phyloP scores from a whole-genome alignment of 441 rosid genomes.

The Euphorbia corollata region DNA sequence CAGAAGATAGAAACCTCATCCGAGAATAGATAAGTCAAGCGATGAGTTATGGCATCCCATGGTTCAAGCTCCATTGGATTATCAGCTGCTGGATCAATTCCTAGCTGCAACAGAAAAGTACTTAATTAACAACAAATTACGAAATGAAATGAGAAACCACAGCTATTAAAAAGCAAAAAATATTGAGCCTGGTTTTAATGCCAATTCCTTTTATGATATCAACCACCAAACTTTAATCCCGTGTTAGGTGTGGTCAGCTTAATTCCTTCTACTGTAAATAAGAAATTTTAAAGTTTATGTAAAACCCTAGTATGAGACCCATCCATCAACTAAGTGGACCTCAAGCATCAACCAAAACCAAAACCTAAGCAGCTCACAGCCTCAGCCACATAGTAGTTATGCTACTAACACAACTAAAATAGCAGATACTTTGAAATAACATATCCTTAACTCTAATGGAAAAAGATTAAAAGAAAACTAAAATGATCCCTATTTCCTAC shows the following conservation, averaged over 20 bases:
- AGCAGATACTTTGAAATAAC: not conserved
- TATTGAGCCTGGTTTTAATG: too few species aligned
- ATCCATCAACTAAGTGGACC: not conserved
- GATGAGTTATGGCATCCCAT: constrained; percentile 49
- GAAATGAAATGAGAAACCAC: not conserved
- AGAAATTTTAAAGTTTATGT: not conserved
- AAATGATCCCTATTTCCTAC: not conserved
- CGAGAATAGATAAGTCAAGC: constrained; percentile 53
- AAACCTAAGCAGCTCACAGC: not conserved
- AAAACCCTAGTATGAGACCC: not conserved
- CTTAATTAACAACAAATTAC: constrained; percentile 13
- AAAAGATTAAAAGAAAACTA: not conserved
- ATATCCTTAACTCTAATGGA: not conserved
- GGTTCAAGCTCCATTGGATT: constrained; percentile 55
- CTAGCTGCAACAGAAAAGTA: constrained; percentile 51
- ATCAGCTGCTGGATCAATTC: constrained; percentile 38
- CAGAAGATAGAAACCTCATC: constrained; percentile 55
- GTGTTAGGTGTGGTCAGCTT: too few species aligned
- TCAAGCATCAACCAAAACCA: not conserved
- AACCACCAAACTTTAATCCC: too few species aligned
- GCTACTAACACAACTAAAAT: not conserved
- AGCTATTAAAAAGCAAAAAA: too few species aligned
- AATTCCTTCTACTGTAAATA: not conserved
- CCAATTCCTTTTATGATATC: too few species aligned
- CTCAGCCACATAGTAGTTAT: not conserved